Conservation (phyloP, 768 basidiomycete genomes). For the Dioszegia aurantiaca region DNA sequence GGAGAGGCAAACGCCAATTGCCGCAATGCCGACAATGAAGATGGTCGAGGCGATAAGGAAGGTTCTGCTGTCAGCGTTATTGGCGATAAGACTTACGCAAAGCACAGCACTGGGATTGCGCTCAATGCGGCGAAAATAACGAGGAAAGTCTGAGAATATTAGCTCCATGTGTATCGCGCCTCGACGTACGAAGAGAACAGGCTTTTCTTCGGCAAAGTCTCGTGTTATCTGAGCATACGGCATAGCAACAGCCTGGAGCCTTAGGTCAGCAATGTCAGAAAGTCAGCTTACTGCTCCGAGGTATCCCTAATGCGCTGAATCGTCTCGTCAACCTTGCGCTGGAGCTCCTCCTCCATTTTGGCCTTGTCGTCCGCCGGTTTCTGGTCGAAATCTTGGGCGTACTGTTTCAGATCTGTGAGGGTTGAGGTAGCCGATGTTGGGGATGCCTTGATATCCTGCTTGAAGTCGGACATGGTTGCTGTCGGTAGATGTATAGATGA, state of each 20-base stretch:
- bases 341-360: constrained; percentile 17
- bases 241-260: constrained; percentile 34
- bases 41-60: constrained; percentile 30
- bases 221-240: constrained; percentile 40
- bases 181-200: constrained; percentile 40
- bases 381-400: neutral
- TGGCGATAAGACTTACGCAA: constrained; percentile 23
- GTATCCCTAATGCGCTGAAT: constrained; percentile 30
- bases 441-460: constrained; percentile 21
- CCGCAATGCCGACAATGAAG: constrained; percentile 30
- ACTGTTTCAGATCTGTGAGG: constrained; percentile 4
- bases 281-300: constrained; percentile 30
- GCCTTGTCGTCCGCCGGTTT: neutral
- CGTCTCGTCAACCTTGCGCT: constrained; percentile 36
- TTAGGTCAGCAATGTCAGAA: constrained; percentile 5
- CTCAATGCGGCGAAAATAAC: constrained; percentile 33
- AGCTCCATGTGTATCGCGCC: neutral
- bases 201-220: constrained; percentile 34
- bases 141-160: constrained; percentile 36
- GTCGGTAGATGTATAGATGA: neutral
- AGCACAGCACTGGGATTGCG: constrained; percentile 31
- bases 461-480: constrained; percentile 13
- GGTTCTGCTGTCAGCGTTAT: neutral
- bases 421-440: constrained; percentile 12
- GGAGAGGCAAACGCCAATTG: constrained; percentile 25